Conservation (phyloP, 768 basidiomycete genomes). For the Leccinum incarnatum region DNA sequence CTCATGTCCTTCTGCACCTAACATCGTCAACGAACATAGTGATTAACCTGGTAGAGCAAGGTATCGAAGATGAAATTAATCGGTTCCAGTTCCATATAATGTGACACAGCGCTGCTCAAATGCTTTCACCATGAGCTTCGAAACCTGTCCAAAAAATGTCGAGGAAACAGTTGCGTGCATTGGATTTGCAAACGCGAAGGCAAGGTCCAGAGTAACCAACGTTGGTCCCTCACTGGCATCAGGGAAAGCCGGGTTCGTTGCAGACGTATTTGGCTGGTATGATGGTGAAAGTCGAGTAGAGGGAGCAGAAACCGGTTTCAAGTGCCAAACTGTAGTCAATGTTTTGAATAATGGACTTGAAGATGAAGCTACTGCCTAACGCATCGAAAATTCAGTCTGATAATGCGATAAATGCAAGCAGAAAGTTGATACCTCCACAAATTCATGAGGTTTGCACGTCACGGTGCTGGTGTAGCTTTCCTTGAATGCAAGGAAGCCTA, state of each 20-base stretch:
- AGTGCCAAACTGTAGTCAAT: constrained; percentile 70
- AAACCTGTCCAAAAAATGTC: constrained; percentile 83
- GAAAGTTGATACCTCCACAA: constrained; percentile 55
- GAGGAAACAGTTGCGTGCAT: constrained; percentile 81
- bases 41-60: background rate
- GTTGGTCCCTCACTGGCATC: constrained; percentile 49
- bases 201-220: constrained; percentile 78
- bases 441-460: constrained; percentile 71
- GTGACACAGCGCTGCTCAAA: constrained; percentile 82
- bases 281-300: constrained; percentile 38
- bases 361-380: constrained; percentile 68
- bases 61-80: constrained; percentile 13
- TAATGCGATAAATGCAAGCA: constrained; percentile 1
- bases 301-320: constrained; percentile 53
- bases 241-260: background rate
- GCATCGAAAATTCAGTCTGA: constrained; percentile 10
- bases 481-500: constrained; percentile 83
- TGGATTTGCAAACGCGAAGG: constrained; percentile 85
- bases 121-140: constrained; percentile 85
- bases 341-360: constrained; percentile 72
- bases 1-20: background rate
- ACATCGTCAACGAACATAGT: background rate
- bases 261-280: constrained; percentile 6
- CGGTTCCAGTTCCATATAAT: constrained; percentile 57
- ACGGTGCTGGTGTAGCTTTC: constrained; percentile 89